Conservation (phyloP, 345 rosid genomes). For the Eutrema japonicum region DNA sequence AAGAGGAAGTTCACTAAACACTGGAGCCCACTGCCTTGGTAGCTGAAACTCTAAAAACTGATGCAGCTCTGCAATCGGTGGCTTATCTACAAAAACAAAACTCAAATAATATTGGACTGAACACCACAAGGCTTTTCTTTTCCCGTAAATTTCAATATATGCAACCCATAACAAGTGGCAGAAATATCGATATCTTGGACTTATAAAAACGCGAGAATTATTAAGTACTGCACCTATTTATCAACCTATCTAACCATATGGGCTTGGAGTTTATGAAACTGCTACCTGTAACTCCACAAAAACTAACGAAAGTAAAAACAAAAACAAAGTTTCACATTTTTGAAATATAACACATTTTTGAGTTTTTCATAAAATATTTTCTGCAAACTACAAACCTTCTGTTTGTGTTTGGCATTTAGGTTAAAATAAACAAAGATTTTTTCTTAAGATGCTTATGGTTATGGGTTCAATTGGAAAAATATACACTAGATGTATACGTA, state of each 20-base stretch:
- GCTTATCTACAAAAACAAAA: conserved; percentile 68
- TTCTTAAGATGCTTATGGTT: neutral
- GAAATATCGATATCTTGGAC: neutral
- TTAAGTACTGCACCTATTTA: neutral
- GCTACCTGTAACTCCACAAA: neutral
- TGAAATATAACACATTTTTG: neutral
- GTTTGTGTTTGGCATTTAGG: neutral
- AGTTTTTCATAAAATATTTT: neutral
- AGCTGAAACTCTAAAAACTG: conserved; percentile 97
- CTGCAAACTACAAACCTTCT: neutral
- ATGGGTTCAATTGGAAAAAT: neutral
- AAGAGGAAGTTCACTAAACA: conserved; percentile 95
- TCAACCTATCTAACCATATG: conserved; percentile 16
- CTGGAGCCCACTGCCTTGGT: conserved; percentile 98
- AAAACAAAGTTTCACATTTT: neutral
- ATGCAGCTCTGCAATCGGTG: conserved; percentile 87
- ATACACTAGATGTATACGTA: no score
- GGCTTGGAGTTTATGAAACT: neutral
- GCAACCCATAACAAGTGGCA: conserved; percentile 3
- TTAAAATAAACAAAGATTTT: neutral
- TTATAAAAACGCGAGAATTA: neutral
- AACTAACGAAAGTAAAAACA: neutral
- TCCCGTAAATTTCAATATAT: neutral
- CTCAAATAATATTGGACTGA: neutral
- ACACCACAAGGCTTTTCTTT: conserved; percentile 8